phyloP scores from a whole-genome alignment of 805 yeast genomes.

The Hagleromyces aurorensis region DNA sequence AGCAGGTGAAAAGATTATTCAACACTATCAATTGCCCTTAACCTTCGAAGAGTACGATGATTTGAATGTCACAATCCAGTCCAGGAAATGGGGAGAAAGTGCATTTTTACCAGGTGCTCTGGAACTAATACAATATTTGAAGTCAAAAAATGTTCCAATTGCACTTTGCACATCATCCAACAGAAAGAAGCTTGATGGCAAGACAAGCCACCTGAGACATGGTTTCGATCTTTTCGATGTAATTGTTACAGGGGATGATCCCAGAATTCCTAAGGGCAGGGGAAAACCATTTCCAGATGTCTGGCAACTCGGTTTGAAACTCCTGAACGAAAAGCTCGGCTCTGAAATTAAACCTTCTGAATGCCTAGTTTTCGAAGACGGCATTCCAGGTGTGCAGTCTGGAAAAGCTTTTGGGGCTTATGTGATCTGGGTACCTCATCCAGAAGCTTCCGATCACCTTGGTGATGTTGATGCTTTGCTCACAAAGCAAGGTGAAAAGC shows the following conservation, averaged over 20 bases:
- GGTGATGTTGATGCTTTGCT: constrained; percentile 45
- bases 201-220: constrained; percentile 62
- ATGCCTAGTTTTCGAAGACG: constrained; percentile 91
- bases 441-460: constrained; percentile 53
- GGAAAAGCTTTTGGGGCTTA: constrained; percentile 77
- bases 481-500: constrained; percentile 50
- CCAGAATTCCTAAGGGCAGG: constrained; percentile 69
- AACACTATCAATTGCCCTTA: constrained; percentile 58
- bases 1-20: constrained; percentile 57
- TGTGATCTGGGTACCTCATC: constrained; percentile 94
- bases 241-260: constrained; percentile 83
- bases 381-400: constrained; percentile 81
- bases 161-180: constrained; percentile 89
- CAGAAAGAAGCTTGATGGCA: constrained; percentile 49
- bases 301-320: constrained; percentile 72
- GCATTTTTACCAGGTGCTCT: constrained; percentile 78
- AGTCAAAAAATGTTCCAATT: constrained; percentile 54
- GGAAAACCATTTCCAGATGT: constrained; percentile 95
- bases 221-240: constrained; percentile 63
- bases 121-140: constrained; percentile 52
- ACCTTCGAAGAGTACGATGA: constrained; percentile 57
- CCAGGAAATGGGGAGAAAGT: constrained; percentile 51
- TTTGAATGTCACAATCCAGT: constrained; percentile 44
- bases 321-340: constrained; percentile 50
- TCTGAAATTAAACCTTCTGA: constrained; percentile 57